Percentiles rank a stretch among this genome's conserved stretches.
These are phyloP conservation scores for Basipetospora chlamydospora DNA, from an alignment of 2,329 filamentous ascomycete genomes.

Conservation along the genomic window DNA sequence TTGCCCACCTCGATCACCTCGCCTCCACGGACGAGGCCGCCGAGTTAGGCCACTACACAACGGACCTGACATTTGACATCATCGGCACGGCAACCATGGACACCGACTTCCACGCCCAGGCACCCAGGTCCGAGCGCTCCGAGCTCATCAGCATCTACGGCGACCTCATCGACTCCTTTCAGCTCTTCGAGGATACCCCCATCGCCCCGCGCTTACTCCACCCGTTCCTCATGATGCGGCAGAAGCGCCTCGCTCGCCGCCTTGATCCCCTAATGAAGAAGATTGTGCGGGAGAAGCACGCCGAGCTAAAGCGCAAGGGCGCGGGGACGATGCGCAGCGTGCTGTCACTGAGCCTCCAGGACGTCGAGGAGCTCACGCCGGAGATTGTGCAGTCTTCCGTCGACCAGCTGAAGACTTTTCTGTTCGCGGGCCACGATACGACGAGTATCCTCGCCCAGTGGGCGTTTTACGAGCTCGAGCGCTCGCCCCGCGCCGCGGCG, in stretches of 20 bases:
- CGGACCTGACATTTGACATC: conserved; percentile 23
- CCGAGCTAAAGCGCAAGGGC: conserved; percentile 17
- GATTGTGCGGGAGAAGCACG: conserved; percentile 14
- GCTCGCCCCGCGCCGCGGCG: conserved; percentile 14
- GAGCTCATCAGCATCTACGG: conserved; percentile 10
- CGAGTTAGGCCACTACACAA: conserved; percentile 14
- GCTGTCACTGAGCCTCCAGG: conserved; percentile 18
- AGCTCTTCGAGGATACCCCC: conserved; percentile 8
- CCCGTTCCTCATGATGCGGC: conserved; percentile 9
- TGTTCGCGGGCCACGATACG: conserved; percentile 27
- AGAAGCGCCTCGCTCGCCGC: conserved; percentile 9
- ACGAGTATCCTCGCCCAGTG: conserved; percentile 22
- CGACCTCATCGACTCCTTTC: conserved; percentile 11
- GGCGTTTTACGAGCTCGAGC: conserved; percentile 21
- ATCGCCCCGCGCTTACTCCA: conserved; percentile 11
- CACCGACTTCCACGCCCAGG: conserved; percentile 19
- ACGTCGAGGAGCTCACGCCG: conserved; percentile 13
- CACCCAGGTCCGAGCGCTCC: conserved; percentile 10
- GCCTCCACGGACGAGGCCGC: conserved; percentile 14
- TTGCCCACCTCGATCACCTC: conserved; percentile 16
- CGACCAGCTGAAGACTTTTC: conserved; percentile 23
- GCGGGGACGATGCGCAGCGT: conserved; percentile 19
- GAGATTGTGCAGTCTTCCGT: conserved; percentile 16
- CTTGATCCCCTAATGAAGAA: conserved; percentile 13
- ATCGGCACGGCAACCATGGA: conserved; percentile 21